phyloP scores from a whole-genome alignment of 2,329 filamentous ascomycete genomes.

The Aspergillus oerlinghausenensis region DNA sequence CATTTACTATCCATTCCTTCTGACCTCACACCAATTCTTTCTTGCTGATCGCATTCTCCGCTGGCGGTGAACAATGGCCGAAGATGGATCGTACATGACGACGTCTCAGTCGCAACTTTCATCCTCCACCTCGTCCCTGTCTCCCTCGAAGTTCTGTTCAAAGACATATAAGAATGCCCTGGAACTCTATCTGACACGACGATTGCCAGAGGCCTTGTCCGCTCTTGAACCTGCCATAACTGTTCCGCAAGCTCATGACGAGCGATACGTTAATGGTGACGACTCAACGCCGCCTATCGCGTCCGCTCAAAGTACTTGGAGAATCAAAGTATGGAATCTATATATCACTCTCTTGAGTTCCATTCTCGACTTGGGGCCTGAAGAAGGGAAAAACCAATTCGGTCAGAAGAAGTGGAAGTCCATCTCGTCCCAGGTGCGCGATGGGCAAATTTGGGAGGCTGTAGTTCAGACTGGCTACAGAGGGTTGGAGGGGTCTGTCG shows the following conservation, averaged over 20 bases:
- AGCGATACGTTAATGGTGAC: conserved; percentile 41
- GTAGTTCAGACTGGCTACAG: conserved; percentile 83
- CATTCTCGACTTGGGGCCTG: conserved; percentile 79
- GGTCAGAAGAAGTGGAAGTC: conserved; percentile 80
- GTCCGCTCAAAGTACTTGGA: conserved; percentile 71
- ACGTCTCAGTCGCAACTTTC: conserved; percentile 53
- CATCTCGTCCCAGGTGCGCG: conserved; percentile 76
- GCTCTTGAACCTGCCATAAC: conserved; percentile 79
- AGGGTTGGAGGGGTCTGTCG: conserved; percentile 82
- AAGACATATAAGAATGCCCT: conserved; percentile 93
- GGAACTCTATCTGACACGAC: conserved; percentile 89
- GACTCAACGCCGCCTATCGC: conserved; percentile 63
- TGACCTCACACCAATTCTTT: neutral
- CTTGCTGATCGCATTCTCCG: neutral
- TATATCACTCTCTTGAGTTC: conserved; percentile 92
- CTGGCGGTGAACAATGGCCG: conserved; percentile 27
- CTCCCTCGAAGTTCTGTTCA: conserved; percentile 62
- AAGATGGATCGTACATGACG: conserved; percentile 28
- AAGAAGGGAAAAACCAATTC: conserved; percentile 86
- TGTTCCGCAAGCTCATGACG: conserved; percentile 41
- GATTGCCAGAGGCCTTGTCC: conserved; percentile 81
- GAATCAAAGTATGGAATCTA: conserved; percentile 95
- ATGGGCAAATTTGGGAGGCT: conserved; percentile 92
- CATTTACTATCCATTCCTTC: neutral
- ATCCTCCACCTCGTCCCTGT: conserved; percentile 64